Evolutionary conservation across 192 early-diverging fungal genomes (phyloP).

Genomic region (Diversispora eburnea): DNA sequence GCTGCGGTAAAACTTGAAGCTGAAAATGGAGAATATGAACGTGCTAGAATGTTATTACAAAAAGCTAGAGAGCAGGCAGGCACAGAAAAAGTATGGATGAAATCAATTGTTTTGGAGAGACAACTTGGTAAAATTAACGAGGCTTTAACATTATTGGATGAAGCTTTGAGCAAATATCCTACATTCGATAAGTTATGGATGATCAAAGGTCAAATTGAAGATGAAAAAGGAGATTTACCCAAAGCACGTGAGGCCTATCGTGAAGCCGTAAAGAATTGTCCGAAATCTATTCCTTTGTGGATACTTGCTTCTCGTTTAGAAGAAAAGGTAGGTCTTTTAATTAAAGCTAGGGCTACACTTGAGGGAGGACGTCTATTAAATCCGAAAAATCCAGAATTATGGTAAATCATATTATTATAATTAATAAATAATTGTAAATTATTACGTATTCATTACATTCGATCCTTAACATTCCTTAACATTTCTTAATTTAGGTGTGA

Average conservation of each 20-base stretch:
- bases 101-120: conserved; percentile 82
- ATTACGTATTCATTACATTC: too few relatives aligned
- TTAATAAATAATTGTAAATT: background rate
- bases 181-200: conserved; percentile 90
- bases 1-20: conserved; percentile 95
- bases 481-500: conserved; percentile 45
- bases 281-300: conserved; percentile 79
- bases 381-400: conserved; percentile 75
- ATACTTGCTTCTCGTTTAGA: conserved; percentile 76
- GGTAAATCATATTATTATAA: conserved; percentile 44
- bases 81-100: conserved; percentile 93
- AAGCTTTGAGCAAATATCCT: conserved; percentile 69
- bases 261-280: conserved; percentile 69
- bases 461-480: background rate
- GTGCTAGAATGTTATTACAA: conserved; percentile 72
- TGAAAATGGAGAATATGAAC: conserved; percentile 74
- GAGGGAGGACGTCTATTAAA: conserved; percentile 84
- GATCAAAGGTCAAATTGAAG: conserved; percentile 79
- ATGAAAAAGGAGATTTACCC: conserved; percentile 53
- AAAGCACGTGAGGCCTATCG: conserved; percentile 71
- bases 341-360: conserved; percentile 76
- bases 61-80: conserved; percentile 72
- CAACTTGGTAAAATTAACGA: conserved; percentile 60
- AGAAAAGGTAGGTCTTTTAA: conserved; percentile 57
- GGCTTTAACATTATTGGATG: conserved; percentile 65